These are phyloP conservation scores for Hypoxylon cercidicola DNA, from an alignment of 495 filamentous ascomycete species.

Conservation along the genomic window DNA sequence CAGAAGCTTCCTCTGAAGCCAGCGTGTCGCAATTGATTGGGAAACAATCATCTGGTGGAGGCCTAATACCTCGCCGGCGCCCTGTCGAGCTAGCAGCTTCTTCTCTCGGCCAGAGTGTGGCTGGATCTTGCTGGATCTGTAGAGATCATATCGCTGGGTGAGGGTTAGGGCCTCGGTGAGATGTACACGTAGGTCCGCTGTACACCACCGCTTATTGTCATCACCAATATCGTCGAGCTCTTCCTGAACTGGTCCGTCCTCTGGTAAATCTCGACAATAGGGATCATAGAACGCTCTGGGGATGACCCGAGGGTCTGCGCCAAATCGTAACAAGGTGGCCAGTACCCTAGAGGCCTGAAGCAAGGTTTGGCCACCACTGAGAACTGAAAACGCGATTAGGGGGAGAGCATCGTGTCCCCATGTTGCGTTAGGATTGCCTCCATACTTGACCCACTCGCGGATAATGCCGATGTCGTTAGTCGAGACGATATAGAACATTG, in stretches of 20 bases:
- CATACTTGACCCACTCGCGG: conserved; percentile 18
- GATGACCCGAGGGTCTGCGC: conserved; percentile 31
- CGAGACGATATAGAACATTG: conserved; percentile 21
- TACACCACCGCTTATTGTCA: conserved; percentile 38
- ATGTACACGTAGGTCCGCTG: conserved; percentile 11
- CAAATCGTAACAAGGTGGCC: conserved; percentile 23
- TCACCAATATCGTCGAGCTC: conserved; percentile 19
- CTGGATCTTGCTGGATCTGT: conserved; percentile 44
- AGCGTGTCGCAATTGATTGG: conserved; percentile 52
- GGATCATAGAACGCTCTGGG: conserved; percentile 49
- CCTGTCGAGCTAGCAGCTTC: conserved; percentile 45
- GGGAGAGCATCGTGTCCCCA: conserved; percentile 10
- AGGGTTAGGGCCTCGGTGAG: conserved; percentile 54
- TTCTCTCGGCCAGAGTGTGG: conserved; percentile 44
- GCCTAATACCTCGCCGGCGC: conserved; percentile 50
- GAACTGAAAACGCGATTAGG: conserved; percentile 16
- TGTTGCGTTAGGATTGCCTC: conserved; percentile 16
- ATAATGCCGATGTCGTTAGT: conserved; percentile 26
- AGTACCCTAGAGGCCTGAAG: conserved; percentile 1
- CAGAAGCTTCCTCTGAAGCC: conserved; percentile 49
- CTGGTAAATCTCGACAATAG: conserved; percentile 40
- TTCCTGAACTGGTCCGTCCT: conserved; percentile 20
- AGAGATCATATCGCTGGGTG: conserved; percentile 58
- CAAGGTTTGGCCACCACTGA: conserved; percentile 8
- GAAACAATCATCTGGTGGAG: conserved; percentile 59